Base-by-base conservation (phyloP, 495 filamentous ascomycete species). In the Choiromyces venosus region DNA sequence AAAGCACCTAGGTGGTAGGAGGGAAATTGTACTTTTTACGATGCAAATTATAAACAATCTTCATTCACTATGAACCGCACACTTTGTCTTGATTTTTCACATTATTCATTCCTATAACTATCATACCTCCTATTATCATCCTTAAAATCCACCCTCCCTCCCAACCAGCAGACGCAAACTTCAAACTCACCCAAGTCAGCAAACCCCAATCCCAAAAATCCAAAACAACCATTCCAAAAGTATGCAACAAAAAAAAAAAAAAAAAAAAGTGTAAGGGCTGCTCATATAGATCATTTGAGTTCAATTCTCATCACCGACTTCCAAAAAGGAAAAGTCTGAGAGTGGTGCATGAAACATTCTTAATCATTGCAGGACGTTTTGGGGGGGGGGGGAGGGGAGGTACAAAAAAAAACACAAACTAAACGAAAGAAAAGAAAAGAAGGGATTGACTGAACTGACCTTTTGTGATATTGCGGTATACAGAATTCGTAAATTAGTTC, bases 11-110 rank as follows among this genome's bases (percentile, higher is more conserved):
- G 64, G 19, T 21, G 52, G 33, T 25, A 6, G 69, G 66, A 35
- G 21, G 18, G 46, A 4, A 6, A 29, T 3, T 73, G 71, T 73
- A 69, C 29, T 73, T 73, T n/a, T 73, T 73, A 73, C 39, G 8
- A 14, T 29, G 52, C n/a, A n/a, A n/a, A n/a, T n/a, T n/a, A n/a
- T n/a, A n/a, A n/a, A n/a, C n/a, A n/a, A n/a, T n/a, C n/a, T n/a
- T n/a, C n/a, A n/a, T n/a, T n/a, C n/a, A n/a, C n/a, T n/a, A n/a
- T n/a, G n/a, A n/a, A n/a, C n/a, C n/a, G n/a, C n/a, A n/a, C n/a
- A n/a, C n/a, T n/a, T n/a, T n/a, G n/a, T n/a, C n/a, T n/a, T n/a
- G n/a, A n/a, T n/a, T n/a, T n/a, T n/a, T n/a, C n/a, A n/a, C n/a
- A n/a, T n/a, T n/a, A n/a, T n/a, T n/a, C n/a, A n/a, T n/a, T n/a